A percentile compares a stretch with the other conserved stretches of the same genome.
These are phyloP conservation scores for Gracilaria vermiculophylla DNA, from an alignment of 23 red algal genomes.

Conservation along the genomic window DNA sequence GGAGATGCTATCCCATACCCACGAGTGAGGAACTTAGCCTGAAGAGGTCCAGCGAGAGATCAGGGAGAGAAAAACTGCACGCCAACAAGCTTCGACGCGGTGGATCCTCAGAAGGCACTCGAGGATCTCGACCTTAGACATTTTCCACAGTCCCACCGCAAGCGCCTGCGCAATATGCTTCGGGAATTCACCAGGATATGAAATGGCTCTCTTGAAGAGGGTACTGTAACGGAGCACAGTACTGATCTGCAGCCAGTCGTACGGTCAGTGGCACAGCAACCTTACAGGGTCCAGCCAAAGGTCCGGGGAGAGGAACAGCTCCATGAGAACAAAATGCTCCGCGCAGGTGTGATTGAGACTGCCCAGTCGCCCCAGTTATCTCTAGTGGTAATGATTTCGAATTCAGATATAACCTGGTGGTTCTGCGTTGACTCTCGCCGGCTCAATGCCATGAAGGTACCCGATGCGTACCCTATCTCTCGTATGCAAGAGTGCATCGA, in stretches of 20 bases:
- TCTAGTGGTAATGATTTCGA: constrained; percentile 10
- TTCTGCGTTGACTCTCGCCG: constrained; percentile 10
- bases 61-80: not conserved
- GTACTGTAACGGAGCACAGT: not conserved
- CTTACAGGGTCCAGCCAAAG: constrained; percentile 3
- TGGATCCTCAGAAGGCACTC: not conserved
- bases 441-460: not conserved
- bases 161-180: not conserved
- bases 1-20: no score
- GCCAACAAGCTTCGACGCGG: not conserved
- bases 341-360: constrained; percentile 19
- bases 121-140: not conserved
- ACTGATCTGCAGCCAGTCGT: not conserved
- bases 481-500: constrained; percentile 31
- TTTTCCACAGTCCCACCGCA: not conserved
- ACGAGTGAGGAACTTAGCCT: no score
- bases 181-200: not conserved
- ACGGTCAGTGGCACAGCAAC: not conserved
- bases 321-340: constrained; percentile 16
- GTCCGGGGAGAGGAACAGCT: not conserved
- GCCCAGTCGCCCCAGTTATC: not conserved
- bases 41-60: not conserved
- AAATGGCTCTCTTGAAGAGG: not conserved
- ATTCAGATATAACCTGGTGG: not conserved
- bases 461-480: not conserved